Conservation (phyloP, 2,329 filamentous ascomycete genomes). For the Colletotrichum sp. region DNA sequence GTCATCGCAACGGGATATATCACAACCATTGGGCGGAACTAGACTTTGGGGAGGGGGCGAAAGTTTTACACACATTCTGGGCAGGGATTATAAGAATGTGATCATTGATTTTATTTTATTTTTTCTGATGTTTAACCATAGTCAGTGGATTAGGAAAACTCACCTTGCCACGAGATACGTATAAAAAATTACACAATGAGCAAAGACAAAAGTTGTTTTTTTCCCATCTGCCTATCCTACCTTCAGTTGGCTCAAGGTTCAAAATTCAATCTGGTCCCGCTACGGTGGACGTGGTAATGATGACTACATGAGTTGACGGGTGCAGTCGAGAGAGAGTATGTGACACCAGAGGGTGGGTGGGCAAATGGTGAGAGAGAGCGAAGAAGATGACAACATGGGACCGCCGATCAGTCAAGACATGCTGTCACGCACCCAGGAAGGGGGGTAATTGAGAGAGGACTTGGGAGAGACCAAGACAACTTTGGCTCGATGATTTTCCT, state of each 20-base stretch:
- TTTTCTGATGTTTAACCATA: constrained; percentile 7
- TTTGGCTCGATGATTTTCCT: neutral
- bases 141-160: neutral
- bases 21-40: constrained; percentile 9
- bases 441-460: neutral
- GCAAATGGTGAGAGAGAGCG: neutral
- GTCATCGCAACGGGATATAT: neutral
- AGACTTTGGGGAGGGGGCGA: neutral
- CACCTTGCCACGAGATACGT: neutral
- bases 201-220: neutral
- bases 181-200: neutral
- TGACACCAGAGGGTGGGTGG: neutral
- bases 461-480: neutral
- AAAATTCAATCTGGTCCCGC: neutral
- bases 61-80: constrained; percentile 12
- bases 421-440: neutral
- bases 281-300: neutral
- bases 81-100: constrained; percentile 13
- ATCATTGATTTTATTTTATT: neutral
- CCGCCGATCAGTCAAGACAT: neutral
- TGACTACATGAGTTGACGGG: neutral
- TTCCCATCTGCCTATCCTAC: neutral
- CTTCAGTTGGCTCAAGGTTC: neutral
- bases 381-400: neutral
- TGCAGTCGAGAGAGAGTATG: neutral